Conservation (phyloP, 495 filamentous ascomycete species). For the Tuber melanosporum region DNA sequence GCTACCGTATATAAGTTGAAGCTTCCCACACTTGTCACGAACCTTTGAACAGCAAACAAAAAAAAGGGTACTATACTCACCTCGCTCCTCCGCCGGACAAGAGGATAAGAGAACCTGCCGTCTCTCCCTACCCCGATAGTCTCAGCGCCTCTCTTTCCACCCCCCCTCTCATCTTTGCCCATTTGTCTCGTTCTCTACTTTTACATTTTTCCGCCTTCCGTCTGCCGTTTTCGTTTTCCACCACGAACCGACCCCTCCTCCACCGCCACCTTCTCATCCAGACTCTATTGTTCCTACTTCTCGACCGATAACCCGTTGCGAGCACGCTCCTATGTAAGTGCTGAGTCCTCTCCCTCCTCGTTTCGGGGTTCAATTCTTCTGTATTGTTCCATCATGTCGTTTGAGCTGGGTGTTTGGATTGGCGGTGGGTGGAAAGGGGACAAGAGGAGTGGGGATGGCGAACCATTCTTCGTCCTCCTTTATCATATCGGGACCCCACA, state of each 20-base stretch:
- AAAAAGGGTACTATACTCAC: neutral
- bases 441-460: neutral
- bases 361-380: neutral
- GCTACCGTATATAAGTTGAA: neutral
- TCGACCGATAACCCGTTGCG: neutral
- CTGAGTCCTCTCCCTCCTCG: neutral
- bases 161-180: neutral
- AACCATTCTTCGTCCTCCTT: neutral
- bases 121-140: neutral
- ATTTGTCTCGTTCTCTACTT: neutral
- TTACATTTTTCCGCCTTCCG: neutral
- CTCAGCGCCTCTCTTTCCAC: neutral
- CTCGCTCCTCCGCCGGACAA: neutral
- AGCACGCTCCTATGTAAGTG: neutral
- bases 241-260: neutral
- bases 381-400: neutral
- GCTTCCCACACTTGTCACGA: constrained; percentile 2
- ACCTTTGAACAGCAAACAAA: neutral
- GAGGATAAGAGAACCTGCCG: neutral
- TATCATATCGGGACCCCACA: neutral
- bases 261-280: neutral
- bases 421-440: neutral
- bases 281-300: neutral
- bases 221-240: neutral
- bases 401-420: neutral